phyloP scores from a whole-genome alignment of 1,284 basidiomycete genomes.

The Calocybe gambosa region DNA sequence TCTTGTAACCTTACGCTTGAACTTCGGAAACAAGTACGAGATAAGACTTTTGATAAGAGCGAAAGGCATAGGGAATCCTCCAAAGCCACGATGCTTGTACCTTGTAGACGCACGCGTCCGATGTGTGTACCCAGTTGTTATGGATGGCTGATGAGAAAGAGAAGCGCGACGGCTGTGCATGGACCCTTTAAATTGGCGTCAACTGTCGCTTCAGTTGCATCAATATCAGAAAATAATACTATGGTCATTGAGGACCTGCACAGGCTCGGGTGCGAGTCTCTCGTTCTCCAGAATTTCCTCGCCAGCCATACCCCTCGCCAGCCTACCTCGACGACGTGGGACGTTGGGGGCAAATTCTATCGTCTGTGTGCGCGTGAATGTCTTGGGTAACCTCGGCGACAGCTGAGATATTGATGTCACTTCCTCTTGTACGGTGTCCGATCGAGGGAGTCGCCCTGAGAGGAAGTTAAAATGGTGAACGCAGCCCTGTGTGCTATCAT shows the following conservation, averaged over 20 bases:
- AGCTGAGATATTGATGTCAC: constrained; percentile 1
- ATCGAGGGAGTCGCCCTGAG: constrained; percentile 17
- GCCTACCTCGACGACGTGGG: constrained; percentile 16
- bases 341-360: constrained; percentile 47
- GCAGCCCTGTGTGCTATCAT: background rate
- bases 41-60: constrained; percentile 47
- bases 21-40: constrained; percentile 49
- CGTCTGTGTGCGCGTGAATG: constrained; percentile 44
- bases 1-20: constrained; percentile 46
- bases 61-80: constrained; percentile 86
- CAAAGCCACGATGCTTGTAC: constrained; percentile 52
- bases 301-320: constrained; percentile 8
- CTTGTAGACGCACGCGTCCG: constrained; percentile 20
- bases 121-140: constrained; percentile 17
- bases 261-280: constrained; percentile 11
- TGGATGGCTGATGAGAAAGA: constrained; percentile 17
- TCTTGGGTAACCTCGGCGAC: constrained; percentile 14
- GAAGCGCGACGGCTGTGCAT: constrained; percentile 16
- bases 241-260: constrained; percentile 17
- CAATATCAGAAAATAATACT: constrained; percentile 15
- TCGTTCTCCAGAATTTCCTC: constrained; percentile 15
- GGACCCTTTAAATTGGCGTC: constrained; percentile 17
- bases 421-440: constrained; percentile 25
- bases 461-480: constrained; percentile 4
- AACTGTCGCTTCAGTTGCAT: background rate